phyloP scores from a whole-genome alignment of 768 basidiomycete species.

The Clathrus columnatus region DNA sequence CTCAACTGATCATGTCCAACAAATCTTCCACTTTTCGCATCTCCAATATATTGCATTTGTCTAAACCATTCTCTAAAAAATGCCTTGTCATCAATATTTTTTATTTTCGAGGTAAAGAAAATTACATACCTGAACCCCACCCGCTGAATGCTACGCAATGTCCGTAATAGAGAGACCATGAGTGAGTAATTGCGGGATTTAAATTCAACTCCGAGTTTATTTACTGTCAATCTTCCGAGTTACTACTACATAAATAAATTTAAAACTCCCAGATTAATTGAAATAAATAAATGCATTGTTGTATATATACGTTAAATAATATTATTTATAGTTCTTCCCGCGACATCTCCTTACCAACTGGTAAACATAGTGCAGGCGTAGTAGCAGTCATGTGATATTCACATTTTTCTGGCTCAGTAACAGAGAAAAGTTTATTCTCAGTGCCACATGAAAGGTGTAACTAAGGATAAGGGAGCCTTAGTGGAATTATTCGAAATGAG shows the following conservation, averaged over 20 bases:
- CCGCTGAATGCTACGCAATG: conserved; percentile 64
- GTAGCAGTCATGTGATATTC: conserved; percentile 86
- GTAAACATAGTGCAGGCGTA: conserved; percentile 74
- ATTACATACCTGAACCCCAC: conserved; percentile 48
- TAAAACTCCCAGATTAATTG: too few species aligned
- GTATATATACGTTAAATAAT: too few species aligned
- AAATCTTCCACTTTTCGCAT: conserved; percentile 77
- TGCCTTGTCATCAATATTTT: neutral
- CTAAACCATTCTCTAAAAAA: conserved; percentile 65
- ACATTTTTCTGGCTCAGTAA: conserved; percentile 92
- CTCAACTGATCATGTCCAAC: conserved; percentile 78
- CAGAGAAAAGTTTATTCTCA: conserved; percentile 68
- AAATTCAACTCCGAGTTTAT: neutral
- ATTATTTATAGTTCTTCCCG: conserved; percentile 23
- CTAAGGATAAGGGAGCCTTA: conserved; percentile 29
- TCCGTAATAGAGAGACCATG: conserved; percentile 70
- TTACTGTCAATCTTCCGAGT: neutral
- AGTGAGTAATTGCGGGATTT: neutral
- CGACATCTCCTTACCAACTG: conserved; percentile 32
- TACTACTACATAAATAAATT: too few species aligned
- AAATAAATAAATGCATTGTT: too few species aligned
- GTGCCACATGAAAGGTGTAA: conserved; percentile 78
- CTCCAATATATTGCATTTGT: conserved; percentile 88
- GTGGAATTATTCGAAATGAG: neutral
- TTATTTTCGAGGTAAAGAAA: neutral